Evolutionary conservation across 257 asterid genomes (phyloP).

Genomic region (Solanum tarapatanum): DNA sequence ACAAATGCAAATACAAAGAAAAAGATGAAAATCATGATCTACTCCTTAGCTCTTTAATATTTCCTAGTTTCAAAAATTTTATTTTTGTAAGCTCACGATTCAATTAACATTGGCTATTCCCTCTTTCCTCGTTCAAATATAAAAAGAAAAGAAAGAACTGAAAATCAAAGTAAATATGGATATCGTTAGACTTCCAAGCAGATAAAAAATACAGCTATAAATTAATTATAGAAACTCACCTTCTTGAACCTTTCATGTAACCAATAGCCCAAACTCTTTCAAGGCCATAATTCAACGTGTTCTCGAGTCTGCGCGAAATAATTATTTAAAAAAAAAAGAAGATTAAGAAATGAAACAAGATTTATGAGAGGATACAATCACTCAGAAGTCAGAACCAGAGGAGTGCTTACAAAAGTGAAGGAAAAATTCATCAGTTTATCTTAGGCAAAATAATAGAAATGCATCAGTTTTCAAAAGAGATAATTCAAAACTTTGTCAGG

Average conservation of each 20-base stretch:
- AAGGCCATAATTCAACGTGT: constrained; percentile 92
- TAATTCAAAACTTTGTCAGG: neutral
- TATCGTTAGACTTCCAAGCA: neutral
- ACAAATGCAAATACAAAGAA: neutral
- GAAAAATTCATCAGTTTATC: neutral
- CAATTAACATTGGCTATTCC: neutral
- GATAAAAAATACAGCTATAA: neutral
- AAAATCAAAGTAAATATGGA: neutral
- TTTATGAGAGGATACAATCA: neutral
- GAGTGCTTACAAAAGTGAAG: neutral
- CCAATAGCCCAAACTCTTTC: constrained; percentile 99
- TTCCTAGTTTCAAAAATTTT: neutral
- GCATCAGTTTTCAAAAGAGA: neutral
- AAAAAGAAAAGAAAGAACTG: neutral
- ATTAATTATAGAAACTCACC: constrained; percentile 35
- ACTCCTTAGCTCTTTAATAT: neutral
- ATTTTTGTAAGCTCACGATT: neutral
- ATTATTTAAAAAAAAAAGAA: neutral
- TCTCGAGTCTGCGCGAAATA: constrained; percentile 62
- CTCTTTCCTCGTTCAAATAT: neutral
- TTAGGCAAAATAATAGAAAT: neutral
- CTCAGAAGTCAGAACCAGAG: neutral
- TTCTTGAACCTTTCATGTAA: constrained; percentile 80
- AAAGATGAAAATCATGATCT: neutral
- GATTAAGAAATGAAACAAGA: neutral